Conservation (phyloP, 2,329 filamentous ascomycete species). For the Cercospora zeina region DNA sequence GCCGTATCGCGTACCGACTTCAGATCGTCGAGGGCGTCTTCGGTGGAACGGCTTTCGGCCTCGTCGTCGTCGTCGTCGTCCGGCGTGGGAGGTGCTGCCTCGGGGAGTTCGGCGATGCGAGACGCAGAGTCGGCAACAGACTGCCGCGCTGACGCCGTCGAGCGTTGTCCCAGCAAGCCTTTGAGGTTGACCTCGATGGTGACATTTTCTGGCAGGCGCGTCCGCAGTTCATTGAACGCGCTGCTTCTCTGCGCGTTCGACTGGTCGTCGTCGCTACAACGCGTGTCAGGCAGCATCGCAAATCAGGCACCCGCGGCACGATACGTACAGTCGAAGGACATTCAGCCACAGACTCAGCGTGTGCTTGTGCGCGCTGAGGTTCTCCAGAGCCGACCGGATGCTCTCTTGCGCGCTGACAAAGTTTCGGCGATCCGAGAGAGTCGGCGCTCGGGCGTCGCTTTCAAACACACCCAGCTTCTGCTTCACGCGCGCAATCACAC, state of each 20-base stretch:
- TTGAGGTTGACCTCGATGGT: not conserved
- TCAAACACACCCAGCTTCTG: constrained; percentile 6
- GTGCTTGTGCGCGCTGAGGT: constrained; percentile 9
- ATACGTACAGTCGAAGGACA: not conserved
- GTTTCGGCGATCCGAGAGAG: constrained; percentile 5
- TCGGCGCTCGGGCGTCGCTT: not conserved
- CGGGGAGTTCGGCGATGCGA: not conserved
- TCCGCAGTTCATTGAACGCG: not conserved
- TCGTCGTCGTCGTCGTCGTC: not conserved
- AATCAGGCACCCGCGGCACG: not conserved
- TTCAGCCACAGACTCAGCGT: constrained; percentile 11
- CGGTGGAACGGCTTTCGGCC: not conserved
- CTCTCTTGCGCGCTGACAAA: not conserved
- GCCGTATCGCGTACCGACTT: not conserved
- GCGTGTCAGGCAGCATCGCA: not conserved
- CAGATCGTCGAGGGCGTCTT: not conserved
- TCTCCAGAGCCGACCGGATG: not conserved
- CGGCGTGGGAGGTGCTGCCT: not conserved
- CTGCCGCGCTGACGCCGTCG: not conserved
- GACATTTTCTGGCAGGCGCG: constrained; percentile 1
- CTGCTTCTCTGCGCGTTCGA: constrained; percentile 2
- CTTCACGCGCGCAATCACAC: not conserved
- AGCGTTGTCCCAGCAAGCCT: not conserved
- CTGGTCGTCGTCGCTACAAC: not conserved
- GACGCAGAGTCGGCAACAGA: not conserved